These are phyloP conservation scores for Apiotrichum siamense DNA, from an alignment of 1,284 basidiomycete species.

Conservation along the genomic window DNA sequence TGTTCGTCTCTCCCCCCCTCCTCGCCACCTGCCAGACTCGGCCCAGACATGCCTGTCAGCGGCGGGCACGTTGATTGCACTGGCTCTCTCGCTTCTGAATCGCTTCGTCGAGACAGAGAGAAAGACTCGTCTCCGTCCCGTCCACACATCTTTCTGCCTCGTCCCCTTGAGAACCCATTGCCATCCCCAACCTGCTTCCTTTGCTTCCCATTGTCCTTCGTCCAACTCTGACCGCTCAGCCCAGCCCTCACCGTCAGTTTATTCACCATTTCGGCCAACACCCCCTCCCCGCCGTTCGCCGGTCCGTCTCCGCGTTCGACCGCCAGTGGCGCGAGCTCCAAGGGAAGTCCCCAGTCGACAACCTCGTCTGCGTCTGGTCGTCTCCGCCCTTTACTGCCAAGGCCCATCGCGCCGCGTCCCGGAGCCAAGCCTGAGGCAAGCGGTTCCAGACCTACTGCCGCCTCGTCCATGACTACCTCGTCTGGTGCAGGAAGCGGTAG, in stretches of 20 bases:
- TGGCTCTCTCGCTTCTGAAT: too few species aligned
- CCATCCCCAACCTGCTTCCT: too few species aligned
- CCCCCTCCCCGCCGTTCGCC: conserved; percentile 35
- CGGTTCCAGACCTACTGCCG: not conserved
- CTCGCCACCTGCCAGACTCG: too few species aligned
- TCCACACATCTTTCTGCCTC: not conserved
- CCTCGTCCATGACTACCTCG: too few species aligned
- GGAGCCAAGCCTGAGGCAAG: conserved; percentile 7
- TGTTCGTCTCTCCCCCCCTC: too few species aligned
- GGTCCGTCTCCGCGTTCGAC: conserved; percentile 40
- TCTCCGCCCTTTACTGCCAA: conserved; percentile 37
- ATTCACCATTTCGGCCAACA: conserved; percentile 36
- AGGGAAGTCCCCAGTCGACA: conserved; percentile 20
- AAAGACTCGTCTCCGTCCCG: conserved; percentile 2
- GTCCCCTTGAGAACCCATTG: too few species aligned
- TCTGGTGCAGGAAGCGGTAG: not conserved
- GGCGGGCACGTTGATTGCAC: too few species aligned
- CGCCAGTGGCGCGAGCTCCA: conserved; percentile 20
- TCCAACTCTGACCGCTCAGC: too few species aligned
- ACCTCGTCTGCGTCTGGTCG: conserved; percentile 20
- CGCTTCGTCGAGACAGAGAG: too few species aligned
- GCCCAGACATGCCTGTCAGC: too few species aligned
- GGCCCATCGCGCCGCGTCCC: conserved; percentile 33
- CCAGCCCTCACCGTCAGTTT: not conserved
- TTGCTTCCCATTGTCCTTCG: too few species aligned